Evolutionary conservation across 371 early-diverging fungal species (phyloP).

Genomic region (Saksenaea vasiformis): DNA sequence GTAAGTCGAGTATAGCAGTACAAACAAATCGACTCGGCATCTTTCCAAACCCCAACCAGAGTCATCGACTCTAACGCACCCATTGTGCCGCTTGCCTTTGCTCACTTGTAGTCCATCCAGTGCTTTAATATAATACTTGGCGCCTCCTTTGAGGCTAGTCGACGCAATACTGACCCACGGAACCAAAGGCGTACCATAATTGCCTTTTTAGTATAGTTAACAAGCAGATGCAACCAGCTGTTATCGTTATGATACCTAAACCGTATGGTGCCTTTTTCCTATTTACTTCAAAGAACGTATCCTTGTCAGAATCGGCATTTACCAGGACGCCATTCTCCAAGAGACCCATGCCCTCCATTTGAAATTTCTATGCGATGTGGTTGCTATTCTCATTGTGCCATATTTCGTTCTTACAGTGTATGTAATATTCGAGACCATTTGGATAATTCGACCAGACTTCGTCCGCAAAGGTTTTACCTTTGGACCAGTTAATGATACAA

Average conservation of each 20-base stretch:
- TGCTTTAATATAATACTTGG: constrained; percentile 32
- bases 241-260: constrained; percentile 10
- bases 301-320: constrained; percentile 24
- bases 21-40: constrained; percentile 38
- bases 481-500: constrained; percentile 19
- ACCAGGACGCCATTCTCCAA: constrained; percentile 27
- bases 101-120: constrained; percentile 32
- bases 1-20: constrained; percentile 24
- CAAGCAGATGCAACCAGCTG: neutral
- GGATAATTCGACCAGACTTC: constrained; percentile 20
- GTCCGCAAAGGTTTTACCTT: constrained; percentile 20
- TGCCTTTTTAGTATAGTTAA: neutral
- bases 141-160: constrained; percentile 28
- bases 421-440: constrained; percentile 25
- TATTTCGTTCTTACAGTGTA: constrained; percentile 18
- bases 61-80: constrained; percentile 46
- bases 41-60: constrained; percentile 36
- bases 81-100: constrained; percentile 41
- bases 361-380: constrained; percentile 20
- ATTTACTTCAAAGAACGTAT: constrained; percentile 19
- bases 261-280: constrained; percentile 26
- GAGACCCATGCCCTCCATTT: constrained; percentile 39
- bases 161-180: constrained; percentile 40
- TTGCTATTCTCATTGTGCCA: neutral
- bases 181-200: constrained; percentile 13